phyloP scores from a whole-genome alignment of 2,329 filamentous ascomycete species.

The Fusarium sp. region DNA sequence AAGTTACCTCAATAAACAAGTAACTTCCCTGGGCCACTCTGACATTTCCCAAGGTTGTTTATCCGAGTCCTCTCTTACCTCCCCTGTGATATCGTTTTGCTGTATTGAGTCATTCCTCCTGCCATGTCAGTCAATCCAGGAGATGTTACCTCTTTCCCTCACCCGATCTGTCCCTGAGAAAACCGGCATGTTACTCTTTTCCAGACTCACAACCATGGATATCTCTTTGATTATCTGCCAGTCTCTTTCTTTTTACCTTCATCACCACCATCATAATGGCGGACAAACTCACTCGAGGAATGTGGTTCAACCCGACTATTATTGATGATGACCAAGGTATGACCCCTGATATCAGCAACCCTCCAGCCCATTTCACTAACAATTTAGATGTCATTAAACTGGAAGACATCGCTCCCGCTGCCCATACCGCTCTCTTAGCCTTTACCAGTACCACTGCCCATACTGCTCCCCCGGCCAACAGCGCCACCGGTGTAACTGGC shows the following conservation, averaged over 20 bases:
- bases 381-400: fast-evolving
- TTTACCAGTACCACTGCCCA: no score
- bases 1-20: no score
- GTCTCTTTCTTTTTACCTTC: background rate
- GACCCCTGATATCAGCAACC: background rate
- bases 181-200: background rate
- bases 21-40: background rate
- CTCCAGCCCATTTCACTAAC: background rate
- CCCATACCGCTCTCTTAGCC: no score
- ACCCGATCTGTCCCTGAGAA: no score
- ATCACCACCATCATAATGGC: background rate
- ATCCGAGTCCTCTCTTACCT: background rate
- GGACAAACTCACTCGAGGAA: background rate
- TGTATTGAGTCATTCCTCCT: no score
- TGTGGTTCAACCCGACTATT: background rate
- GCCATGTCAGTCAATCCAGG: no score
- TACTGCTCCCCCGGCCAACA: no score
- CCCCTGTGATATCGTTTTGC: no score
- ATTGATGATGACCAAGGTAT: background rate
- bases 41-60: background rate
- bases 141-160: no score
- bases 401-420: background rate
- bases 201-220: background rate
- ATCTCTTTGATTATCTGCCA: no score
- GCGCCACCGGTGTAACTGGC: no score